These are phyloP conservation scores for Artemisia annua DNA, from an alignment of 129 eudicot species.

Conservation along the genomic window DNA sequence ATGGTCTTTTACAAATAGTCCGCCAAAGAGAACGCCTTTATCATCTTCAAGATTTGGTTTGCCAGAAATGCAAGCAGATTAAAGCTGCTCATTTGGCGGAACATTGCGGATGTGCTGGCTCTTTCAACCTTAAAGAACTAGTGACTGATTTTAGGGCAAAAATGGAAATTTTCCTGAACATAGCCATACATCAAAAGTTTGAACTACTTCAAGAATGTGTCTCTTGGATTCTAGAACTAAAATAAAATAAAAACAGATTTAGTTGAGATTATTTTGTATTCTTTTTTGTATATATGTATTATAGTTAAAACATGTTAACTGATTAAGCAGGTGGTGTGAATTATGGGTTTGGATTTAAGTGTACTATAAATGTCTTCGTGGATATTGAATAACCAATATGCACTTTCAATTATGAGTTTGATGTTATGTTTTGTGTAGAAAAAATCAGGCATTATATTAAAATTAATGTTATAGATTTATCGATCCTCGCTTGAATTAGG, in stretches of 20 bases:
- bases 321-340: background rate
- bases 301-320: conserved; percentile 6
- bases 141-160: conserved; percentile 53
- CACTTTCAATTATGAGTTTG: background rate
- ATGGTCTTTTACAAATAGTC: conserved; percentile 73
- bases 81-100: conserved; percentile 88
- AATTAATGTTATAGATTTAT: too few relatives aligned
- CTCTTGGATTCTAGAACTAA: conserved; percentile 79
- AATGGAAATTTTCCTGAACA: conserved; percentile 68
- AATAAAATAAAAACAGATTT: conserved; percentile 17
- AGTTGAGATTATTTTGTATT: conserved; percentile 9
- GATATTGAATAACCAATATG: background rate
- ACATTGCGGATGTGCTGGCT: conserved; percentile 88
- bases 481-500: too few relatives aligned
- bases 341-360: background rate
- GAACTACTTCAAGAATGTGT: conserved; percentile 77
- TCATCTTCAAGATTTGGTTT: conserved; percentile 90
- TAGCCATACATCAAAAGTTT: conserved; percentile 78
- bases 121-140: conserved; percentile 73
- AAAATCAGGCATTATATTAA: too few relatives aligned
- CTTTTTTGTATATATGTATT: conserved; percentile 21
- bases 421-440: background rate
- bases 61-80: conserved; percentile 79
- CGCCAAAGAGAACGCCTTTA: conserved; percentile 94
- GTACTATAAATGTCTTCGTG: background rate